These are phyloP conservation scores for Gossypium thurberi DNA, from an alignment of 345 rosid genomes.

Conservation along the genomic window DNA sequence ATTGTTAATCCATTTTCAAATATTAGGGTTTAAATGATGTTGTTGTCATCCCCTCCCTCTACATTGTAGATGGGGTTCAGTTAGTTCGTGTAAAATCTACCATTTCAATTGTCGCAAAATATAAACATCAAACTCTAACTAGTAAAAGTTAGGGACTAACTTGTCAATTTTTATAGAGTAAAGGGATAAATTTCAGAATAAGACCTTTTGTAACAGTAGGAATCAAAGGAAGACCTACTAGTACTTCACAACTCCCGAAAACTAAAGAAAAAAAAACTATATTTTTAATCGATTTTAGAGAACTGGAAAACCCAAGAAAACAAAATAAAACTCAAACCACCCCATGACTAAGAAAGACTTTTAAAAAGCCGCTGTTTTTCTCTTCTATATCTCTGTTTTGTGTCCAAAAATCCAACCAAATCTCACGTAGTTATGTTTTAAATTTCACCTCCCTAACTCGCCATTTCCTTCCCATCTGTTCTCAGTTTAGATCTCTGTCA, in stretches of 20 bases:
- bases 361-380: background rate
- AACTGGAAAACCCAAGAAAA: background rate
- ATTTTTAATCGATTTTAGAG: background rate
- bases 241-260: background rate
- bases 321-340: background rate
- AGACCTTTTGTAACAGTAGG: too few relatives aligned
- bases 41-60: too few relatives aligned
- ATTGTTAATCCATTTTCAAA: too few relatives aligned
- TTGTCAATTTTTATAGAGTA: too few relatives aligned
- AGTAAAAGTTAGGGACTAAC: too few relatives aligned
- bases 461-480: constrained; percentile 6
- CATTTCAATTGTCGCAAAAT: too few relatives aligned
- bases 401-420: constrained; percentile 5
- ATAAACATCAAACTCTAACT: too few relatives aligned
- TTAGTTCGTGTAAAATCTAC: too few relatives aligned
- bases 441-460: background rate
- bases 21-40: too few relatives aligned
- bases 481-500: background rate
- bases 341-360: background rate
- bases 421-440: background rate
- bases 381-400: background rate
- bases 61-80: too few relatives aligned
- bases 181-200: too few relatives aligned
- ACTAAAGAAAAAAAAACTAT: too few relatives aligned
- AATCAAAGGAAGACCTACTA: background rate